Evolutionary conservation across 306 rosid genomes (phyloP).

Genomic region (Cyamopsis tetragonoloba): DNA sequence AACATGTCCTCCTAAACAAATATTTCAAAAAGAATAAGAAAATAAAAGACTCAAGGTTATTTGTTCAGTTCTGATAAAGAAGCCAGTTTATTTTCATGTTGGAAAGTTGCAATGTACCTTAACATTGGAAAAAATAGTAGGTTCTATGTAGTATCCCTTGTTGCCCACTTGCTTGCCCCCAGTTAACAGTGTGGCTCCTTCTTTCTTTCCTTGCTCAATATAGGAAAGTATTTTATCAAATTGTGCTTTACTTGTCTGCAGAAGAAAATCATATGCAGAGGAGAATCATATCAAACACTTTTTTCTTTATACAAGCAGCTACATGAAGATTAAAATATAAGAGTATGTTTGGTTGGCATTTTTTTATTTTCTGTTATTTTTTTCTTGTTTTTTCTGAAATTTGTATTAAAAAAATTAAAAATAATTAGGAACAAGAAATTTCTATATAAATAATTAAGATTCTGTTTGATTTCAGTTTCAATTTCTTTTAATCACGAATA

Average conservation of each 20-base stretch:
- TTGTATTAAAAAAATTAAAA: too few species aligned
- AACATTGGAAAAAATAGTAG: slow-evolving; percentile 75
- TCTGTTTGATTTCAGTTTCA: too few species aligned
- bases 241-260: slow-evolving; percentile 72
- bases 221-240: slow-evolving; percentile 64
- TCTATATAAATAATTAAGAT: too few species aligned
- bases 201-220: slow-evolving; percentile 75
- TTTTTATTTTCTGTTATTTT: too few species aligned
- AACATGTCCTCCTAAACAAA: slow-evolving; percentile 64
- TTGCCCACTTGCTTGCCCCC: slow-evolving; percentile 68
- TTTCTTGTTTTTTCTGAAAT: too few species aligned
- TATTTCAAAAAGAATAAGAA: not conserved
- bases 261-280: slow-evolving; percentile 9
- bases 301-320: not conserved
- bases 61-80: not conserved
- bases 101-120: slow-evolving; percentile 40
- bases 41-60: not conserved
- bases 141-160: slow-evolving; percentile 76
- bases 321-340: not conserved
- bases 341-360: not conserved
- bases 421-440: too few species aligned
- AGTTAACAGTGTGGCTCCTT: slow-evolving; percentile 76
- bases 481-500: too few species aligned
- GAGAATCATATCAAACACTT: not conserved
- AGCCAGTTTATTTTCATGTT: not conserved